Base-by-base conservation (phyloP, 306 rosid species). In the Alnus rubra region DNA sequence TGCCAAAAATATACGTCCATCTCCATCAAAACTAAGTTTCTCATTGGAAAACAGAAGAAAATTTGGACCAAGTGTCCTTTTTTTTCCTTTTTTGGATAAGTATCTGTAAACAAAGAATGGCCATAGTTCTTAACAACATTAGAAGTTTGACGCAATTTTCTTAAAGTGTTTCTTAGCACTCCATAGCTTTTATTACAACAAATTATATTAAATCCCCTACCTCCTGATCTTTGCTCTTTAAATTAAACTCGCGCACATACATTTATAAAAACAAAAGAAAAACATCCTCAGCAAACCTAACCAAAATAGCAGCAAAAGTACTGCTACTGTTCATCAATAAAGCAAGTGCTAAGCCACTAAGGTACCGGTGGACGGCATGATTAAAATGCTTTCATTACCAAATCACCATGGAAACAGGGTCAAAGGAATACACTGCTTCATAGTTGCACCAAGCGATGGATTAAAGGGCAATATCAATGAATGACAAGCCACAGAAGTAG, bases 401-500 rank as follows among this genome's bases (percentile, higher is more conserved):
- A 39, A 15, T 35, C 11, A 4, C 23, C 15, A 39, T 16, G 71
- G 23, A 45, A 67, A 16, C 50, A 39, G 19, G 12, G 10, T 13
- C 59, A 48, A 63, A 42, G 11, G 44, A 67, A 68, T 42, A 56
- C 69, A 50, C 13, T 16, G 11, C 58, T 59, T 65, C 49, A n/a
- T 58, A 72, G 15, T 76, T 39, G 15, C 23, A 14, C 59, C 16
- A 28, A 77, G 6, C 12, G 9, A 18, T 7, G 19, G 14, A 28
- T n/a, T 14, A 37, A 15, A 35, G 37, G 74, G 19, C 3, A 50
- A 7, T 18, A 64, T 68, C 73, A 75, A 60, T 37, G 5, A 63
- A 76, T 69, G 73, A 58, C n/a, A 12, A 71, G 39, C 64, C 49
- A 1, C 44, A 39, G 50, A 71, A 78, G 11, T 65, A 79, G 81